These are phyloP conservation scores for Penstemon newberryi DNA, from an alignment of 257 asterid genomes.

Conservation along the genomic window DNA sequence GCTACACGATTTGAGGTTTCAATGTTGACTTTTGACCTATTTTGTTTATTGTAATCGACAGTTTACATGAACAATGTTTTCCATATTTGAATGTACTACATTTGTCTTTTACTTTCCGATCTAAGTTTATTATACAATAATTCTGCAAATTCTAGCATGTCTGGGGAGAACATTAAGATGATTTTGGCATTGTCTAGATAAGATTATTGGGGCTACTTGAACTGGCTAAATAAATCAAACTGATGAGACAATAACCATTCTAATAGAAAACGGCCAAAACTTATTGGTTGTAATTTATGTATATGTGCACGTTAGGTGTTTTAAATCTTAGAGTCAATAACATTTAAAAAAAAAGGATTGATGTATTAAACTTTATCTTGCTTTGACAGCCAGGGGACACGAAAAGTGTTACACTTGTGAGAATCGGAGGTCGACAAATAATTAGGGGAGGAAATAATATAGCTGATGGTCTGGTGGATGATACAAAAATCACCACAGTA, in stretches of 20 bases:
- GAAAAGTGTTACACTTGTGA: constrained; percentile 83
- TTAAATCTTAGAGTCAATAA: constrained; percentile 5
- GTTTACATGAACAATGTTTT: constrained; percentile 18
- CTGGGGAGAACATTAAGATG: constrained; percentile 14
- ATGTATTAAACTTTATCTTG: constrained; percentile 20
- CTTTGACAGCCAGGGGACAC: constrained; percentile 90
- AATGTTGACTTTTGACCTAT: constrained; percentile 26
- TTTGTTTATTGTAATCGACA: constrained; percentile 20
- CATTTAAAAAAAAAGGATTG: neutral
- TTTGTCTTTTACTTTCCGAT: neutral
- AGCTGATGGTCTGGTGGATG: constrained; percentile 63
- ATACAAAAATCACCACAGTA: constrained; percentile 43
- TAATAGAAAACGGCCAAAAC: constrained; percentile 3
- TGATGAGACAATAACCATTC: neutral
- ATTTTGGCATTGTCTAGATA: neutral
- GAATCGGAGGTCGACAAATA: constrained; percentile 70
- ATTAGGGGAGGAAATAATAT: constrained; percentile 86
- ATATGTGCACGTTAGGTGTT: constrained; percentile 7
- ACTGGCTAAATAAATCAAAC: neutral
- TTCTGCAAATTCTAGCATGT: constrained; percentile 28
- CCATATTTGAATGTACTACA: constrained; percentile 10
- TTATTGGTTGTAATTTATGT: constrained; percentile 13
- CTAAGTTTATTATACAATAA: constrained; percentile 7
- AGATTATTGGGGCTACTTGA: no score
- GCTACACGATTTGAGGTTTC: constrained; percentile 92